Conservation (phyloP, 148 eudicot genomes). For the Rhododendron ovatum region DNA sequence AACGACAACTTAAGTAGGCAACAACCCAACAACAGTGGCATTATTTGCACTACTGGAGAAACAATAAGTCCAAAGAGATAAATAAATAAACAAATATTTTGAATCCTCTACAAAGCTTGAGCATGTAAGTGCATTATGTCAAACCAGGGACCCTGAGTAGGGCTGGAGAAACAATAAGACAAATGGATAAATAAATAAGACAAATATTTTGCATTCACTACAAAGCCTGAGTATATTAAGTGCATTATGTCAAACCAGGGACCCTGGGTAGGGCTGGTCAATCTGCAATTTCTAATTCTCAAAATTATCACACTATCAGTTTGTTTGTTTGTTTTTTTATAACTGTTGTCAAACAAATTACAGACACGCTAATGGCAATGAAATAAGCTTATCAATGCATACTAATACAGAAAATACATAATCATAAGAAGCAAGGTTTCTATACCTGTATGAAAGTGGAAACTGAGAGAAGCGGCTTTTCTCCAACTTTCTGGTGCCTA, state of each 20-base stretch:
- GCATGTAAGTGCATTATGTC: neutral
- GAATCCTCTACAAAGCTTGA: neutral
- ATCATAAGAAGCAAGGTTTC: neutral
- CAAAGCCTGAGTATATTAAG: neutral
- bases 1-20: neutral
- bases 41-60: neutral
- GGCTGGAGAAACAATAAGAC: neutral
- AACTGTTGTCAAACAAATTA: neutral
- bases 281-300: conserved; percentile 1
- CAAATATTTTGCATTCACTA: neutral
- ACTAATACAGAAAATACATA: neutral
- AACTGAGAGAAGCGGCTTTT: conserved; percentile 19
- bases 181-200: neutral
- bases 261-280: neutral
- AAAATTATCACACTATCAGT: neutral
- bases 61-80: neutral
- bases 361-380: neutral
- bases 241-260: neutral
- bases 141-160: neutral
- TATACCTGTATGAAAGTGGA: conserved; percentile 19
- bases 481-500: conserved; percentile 22
- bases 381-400: neutral
- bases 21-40: neutral
- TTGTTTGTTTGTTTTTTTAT: neutral
- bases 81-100: neutral